These are phyloP conservation scores for Entonaema liquescens DNA, from an alignment of 495 filamentous ascomycete species.

Conservation along the genomic window DNA sequence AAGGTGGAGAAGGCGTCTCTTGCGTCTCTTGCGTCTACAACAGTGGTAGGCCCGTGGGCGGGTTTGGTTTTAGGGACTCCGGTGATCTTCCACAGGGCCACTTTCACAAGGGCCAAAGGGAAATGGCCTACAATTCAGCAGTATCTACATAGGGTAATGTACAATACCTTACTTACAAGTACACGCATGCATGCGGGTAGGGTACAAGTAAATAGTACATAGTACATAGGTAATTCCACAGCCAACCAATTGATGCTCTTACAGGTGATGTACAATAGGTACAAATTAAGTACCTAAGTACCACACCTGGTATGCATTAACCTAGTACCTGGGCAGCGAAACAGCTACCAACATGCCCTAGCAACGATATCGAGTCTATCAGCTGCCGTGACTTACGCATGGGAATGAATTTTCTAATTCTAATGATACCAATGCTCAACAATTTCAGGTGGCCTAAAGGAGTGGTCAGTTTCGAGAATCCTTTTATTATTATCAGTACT, in stretches of 20 bases:
- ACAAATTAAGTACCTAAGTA: constrained; percentile 10
- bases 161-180: background rate
- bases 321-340: background rate
- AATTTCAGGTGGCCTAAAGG: background rate
- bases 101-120: constrained; percentile 23
- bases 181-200: constrained; percentile 1
- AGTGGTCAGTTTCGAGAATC: background rate
- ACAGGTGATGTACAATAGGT: background rate
- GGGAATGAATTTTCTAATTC: background rate
- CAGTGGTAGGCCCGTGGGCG: constrained; percentile 9
- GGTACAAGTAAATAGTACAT: constrained; percentile 4
- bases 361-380: background rate
- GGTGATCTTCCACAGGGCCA: constrained; percentile 31
- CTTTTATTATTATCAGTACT: background rate
- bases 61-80: constrained; percentile 36
- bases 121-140: constrained; percentile 2
- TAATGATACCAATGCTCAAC: background rate
- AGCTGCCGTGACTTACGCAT: background rate
- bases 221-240: too few species aligned
- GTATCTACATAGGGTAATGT: background rate
- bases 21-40: background rate
- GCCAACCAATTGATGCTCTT: background rate
- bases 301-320: constrained; percentile 2
- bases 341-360: background rate
- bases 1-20: constrained; percentile 36